Evolutionary conservation across 495 filamentous ascomycete genomes (phyloP), one percentile per base, ranked within the genome.

Genomic region (Bryoglossum gracile): DNA sequence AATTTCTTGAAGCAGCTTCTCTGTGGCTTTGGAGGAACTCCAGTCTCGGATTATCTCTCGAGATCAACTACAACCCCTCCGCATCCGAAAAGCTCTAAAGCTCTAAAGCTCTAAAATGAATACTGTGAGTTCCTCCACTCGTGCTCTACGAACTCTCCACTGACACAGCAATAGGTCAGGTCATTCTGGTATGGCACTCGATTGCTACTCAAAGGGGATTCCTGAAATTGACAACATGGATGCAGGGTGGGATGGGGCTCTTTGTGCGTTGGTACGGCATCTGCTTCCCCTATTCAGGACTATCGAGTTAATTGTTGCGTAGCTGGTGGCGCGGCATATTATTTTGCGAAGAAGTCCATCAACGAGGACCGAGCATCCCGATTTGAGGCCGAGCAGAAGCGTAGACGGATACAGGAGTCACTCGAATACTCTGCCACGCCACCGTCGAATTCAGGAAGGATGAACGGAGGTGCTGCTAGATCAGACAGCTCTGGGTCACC

Each of bases 331-430:
- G 90, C 78, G 44, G 89, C 92, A 53, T 98, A 98, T 76, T 87
- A 87, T 71, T 95, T 95, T 65, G 94, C 92, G 46, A 98, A 98
- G 74, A 75, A 81, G 56, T 84, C 82, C 64, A 90, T 98, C 73
- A 91, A 96, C 58, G 86, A 84, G 54, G 87, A 95, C 68, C 85
- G 89, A 33, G 74, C 77, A 24, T 66, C 76, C 44, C 76, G 87
- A 54, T 81, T 85, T 45, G 78, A 87, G 50, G 78, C 81, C 26
- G 77, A 84, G 38, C 68, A 78, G 33, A 74, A 75, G 62, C 77
- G 77, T 62, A 81, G 81, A 67, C 72, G 75, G 46, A 72, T 83
- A 60, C 65, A 75, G 49, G 70, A 75, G 16, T 72, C 74, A 6
- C 73, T 82, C 55, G 81, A 86, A 72, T 62, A 69, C 59, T 75